Percentiles rank a stretch among this genome's conserved stretches.
phyloP scores from a whole-genome alignment of 164 flowering plant genomes.

The Tinospora cordifolia region DNA sequence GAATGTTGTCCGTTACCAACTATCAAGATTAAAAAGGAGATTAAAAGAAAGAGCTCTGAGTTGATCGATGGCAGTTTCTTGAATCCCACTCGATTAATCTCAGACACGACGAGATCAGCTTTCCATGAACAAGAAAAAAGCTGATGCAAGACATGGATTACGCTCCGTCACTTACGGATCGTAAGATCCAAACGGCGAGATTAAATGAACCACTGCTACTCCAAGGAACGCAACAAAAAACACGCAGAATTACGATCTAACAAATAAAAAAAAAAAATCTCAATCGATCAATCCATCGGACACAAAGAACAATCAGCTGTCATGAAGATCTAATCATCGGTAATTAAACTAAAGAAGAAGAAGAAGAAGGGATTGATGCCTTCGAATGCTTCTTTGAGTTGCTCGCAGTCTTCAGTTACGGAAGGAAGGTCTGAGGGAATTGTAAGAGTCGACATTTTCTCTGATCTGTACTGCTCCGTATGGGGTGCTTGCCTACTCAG shows the following conservation, averaged over 20 bases:
- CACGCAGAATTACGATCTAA: background rate
- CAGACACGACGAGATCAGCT: too few relatives aligned
- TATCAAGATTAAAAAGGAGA: too few relatives aligned
- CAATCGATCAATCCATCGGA: background rate
- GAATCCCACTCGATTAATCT: too few relatives aligned
- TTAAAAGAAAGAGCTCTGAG: too few relatives aligned
- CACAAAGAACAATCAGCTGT: background rate
- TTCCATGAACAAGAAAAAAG: too few relatives aligned
- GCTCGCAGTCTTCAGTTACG: constrained; percentile 49
- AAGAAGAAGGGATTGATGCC: constrained; percentile 21
- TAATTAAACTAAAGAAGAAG: background rate
- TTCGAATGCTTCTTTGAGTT: constrained; percentile 48
- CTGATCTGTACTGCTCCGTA: background rate
- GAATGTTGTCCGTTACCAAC: too few relatives aligned
- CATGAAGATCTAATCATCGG: background rate
- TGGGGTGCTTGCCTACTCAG: background rate
- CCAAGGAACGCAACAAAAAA: background rate
- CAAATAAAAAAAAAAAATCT: background rate
- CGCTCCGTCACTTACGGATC: background rate
- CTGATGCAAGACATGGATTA: background rate
- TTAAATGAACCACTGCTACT: background rate
- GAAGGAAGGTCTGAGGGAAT: constrained; percentile 45
- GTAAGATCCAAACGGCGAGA: background rate
- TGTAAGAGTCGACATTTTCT: constrained; percentile 37
- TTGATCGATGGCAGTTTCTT: too few relatives aligned